Evolutionary conservation across 2,329 filamentous ascomycete species (phyloP).

Genomic region (Xylariomycetidae sp.): DNA sequence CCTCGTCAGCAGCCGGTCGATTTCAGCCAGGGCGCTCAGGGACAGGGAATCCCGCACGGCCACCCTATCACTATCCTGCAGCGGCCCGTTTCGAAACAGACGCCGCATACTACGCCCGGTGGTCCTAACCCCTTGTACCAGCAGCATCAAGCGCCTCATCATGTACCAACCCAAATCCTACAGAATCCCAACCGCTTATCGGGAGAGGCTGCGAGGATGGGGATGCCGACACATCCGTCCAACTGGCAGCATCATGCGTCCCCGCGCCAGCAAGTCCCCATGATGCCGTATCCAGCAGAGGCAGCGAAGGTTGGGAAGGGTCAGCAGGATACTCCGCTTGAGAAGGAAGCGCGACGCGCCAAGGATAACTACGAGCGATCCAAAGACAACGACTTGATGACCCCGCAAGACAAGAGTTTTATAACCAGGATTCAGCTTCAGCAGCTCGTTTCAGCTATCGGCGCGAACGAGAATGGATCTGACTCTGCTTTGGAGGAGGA

Average conservation of each 20-base stretch:
- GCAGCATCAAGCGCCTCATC: conserved; percentile 32
- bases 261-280: conserved; percentile 47
- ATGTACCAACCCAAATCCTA: conserved; percentile 63
- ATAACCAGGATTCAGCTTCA: conserved; percentile 97
- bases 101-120: conserved; percentile 27
- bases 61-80: conserved; percentile 52
- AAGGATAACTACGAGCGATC: conserved; percentile 99
- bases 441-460: conserved; percentile 88
- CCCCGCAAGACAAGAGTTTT: conserved; percentile 98
- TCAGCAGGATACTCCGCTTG: too few species aligned
- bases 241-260: conserved; percentile 50
- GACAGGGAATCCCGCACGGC: conserved; percentile 31
- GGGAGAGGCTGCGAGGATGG: conserved; percentile 37
- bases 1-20: conserved; percentile 23
- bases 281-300: too few species aligned
- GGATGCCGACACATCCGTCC: conserved; percentile 23
- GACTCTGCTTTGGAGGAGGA: conserved; percentile 84
- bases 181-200: conserved; percentile 69
- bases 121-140: conserved; percentile 28
- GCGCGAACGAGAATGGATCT: conserved; percentile 72
- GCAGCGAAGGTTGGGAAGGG: too few species aligned
- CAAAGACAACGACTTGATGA: conserved; percentile 96
- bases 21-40: conserved; percentile 18
- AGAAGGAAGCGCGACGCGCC: conserved; percentile 88
- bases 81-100: conserved; percentile 41